Conservation (phyloP, 495 filamentous ascomycete species). For the Aspergillus conjunctus region DNA sequence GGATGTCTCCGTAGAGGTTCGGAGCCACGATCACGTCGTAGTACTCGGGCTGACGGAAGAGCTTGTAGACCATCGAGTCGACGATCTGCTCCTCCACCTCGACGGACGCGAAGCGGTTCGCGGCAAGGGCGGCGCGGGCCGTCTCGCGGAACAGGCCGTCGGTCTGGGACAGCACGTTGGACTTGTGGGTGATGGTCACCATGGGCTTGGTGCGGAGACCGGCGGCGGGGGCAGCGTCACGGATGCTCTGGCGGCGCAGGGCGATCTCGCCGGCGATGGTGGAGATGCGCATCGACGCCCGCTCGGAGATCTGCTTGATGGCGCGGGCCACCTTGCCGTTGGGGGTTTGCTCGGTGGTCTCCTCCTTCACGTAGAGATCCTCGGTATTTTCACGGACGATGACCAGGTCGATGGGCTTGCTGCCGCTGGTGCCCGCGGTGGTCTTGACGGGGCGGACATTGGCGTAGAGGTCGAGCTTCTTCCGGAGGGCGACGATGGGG, state of each 20-base stretch:
- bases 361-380: slow-evolving; percentile 98
- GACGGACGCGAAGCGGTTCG: slow-evolving; percentile 60
- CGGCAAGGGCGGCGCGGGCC: slow-evolving; percentile 68
- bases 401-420: slow-evolving; percentile 84
- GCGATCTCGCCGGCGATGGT: slow-evolving; percentile 95
- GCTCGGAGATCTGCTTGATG: slow-evolving; percentile 92
- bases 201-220: slow-evolving; percentile 67
- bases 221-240: slow-evolving; percentile 49
- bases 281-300: slow-evolving; percentile 79
- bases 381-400: slow-evolving; percentile 99
- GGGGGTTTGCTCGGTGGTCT: slow-evolving; percentile 72
- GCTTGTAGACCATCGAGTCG: slow-evolving; percentile 98
- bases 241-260: slow-evolving; percentile 78
- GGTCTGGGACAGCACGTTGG: slow-evolving; percentile 94
- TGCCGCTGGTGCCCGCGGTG: slow-evolving; percentile 54
- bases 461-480: slow-evolving; percentile 92
- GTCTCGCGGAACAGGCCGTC: slow-evolving; percentile 93
- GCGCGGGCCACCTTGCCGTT: slow-evolving; percentile 89
- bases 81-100: slow-evolving; percentile 96
- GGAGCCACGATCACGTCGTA: slow-evolving; percentile 99
- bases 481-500: slow-evolving; percentile 95
- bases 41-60: slow-evolving; percentile 88
- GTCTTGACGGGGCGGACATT: slow-evolving; percentile 97
- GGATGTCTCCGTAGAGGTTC: slow-evolving; percentile 96
- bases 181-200: slow-evolving; percentile 98